Percentiles rank a stretch among this genome's conserved stretches.
Evolutionary conservation across 148 eudicot species (phyloP).

Genomic region (Arctostaphylos glauca): DNA sequence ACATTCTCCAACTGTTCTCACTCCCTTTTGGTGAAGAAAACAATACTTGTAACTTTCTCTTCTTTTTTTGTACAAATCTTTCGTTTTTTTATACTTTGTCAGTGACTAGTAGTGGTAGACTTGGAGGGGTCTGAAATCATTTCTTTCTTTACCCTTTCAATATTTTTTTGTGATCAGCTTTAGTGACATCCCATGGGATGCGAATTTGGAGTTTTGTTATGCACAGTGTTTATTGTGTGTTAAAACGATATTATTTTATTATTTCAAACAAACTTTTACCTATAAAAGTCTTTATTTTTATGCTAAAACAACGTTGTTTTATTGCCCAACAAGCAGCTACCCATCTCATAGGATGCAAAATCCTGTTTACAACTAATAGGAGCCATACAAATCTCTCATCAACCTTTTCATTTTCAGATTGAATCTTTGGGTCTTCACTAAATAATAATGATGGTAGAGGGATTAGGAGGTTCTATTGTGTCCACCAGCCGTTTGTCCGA

Average conservation of each 20-base stretch:
- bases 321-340: too few relatives aligned
- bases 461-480: too few relatives aligned
- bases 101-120: constrained; percentile 13
- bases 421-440: background rate
- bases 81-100: constrained; percentile 11
- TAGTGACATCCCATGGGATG: background rate
- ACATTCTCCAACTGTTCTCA: constrained; percentile 4
- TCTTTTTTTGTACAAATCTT: constrained; percentile 10
- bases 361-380: constrained; percentile 4
- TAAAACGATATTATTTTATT: too few relatives aligned
- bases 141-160: constrained; percentile 4
- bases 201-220: too few relatives aligned
- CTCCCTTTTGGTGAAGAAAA: constrained; percentile 17
- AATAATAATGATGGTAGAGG: too few relatives aligned
- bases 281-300: too few relatives aligned
- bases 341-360: background rate
- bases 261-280: too few relatives aligned
- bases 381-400: constrained; percentile 9
- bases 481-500: too few relatives aligned
- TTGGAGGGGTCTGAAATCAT: constrained; percentile 15
- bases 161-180: background rate
- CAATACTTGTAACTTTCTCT: constrained; percentile 17
- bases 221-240: too few relatives aligned
- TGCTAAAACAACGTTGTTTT: too few relatives aligned
- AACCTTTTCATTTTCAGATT: background rate